A percentile compares a stretch with the other conserved stretches of the same genome.
Evolutionary conservation across 768 basidiomycete species (phyloP).

Genomic region (Naganishia randhawae): DNA sequence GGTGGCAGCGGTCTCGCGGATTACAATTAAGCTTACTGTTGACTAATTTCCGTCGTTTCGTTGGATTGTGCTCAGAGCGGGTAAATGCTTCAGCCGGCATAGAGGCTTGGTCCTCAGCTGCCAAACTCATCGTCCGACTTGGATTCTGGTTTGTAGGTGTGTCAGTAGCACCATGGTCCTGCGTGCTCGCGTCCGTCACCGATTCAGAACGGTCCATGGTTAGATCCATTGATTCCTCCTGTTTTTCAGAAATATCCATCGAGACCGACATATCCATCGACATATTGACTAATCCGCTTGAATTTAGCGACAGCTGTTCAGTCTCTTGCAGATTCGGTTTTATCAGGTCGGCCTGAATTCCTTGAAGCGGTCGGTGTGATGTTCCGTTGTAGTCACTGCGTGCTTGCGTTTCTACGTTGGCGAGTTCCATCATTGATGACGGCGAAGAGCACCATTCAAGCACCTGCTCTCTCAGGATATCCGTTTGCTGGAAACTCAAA

Average conservation of each 20-base stretch:
- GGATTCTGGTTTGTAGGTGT: neutral
- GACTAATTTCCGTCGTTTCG: conserved; percentile 5
- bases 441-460: conserved; percentile 19
- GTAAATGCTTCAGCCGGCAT: neutral
- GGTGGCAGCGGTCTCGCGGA: neutral
- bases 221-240: conserved; percentile 13
- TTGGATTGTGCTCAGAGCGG: neutral
- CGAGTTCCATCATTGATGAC: neutral
- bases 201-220: neutral
- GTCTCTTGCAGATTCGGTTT: neutral
- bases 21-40: conserved; percentile 14
- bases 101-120: neutral
- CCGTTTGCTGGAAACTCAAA: conserved; percentile 18
- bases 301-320: neutral
- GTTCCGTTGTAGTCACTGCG: neutral
- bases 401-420: neutral
- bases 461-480: conserved; percentile 17
- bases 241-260: conserved; percentile 2
- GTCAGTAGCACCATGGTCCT: neutral
- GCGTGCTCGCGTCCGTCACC: neutral
- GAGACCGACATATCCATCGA: conserved; percentile 19
- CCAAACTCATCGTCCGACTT: no score
- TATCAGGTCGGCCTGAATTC: neutral
- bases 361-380: neutral
- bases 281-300: neutral